These are phyloP conservation scores for Cladosporium sp. DNA, from an alignment of 2,329 filamentous ascomycete genomes.

Conservation along the genomic window DNA sequence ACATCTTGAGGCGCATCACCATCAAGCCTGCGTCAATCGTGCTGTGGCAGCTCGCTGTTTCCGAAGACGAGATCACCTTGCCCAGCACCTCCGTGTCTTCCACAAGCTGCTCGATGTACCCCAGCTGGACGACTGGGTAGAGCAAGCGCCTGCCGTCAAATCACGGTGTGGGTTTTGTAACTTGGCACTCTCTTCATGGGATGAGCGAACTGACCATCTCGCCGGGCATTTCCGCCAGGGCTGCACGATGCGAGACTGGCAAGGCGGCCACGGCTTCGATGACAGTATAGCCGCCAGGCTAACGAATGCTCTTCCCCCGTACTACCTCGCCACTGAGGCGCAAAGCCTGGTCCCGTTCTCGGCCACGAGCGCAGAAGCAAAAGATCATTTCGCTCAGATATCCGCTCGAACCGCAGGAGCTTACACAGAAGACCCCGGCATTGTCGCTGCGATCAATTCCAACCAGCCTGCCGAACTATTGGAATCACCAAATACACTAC, in stretches of 20 bases:
- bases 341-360: conserved; percentile 12
- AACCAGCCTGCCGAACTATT: neutral
- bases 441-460: neutral
- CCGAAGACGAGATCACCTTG: conserved; percentile 14
- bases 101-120: conserved; percentile 1
- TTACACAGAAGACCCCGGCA: neutral
- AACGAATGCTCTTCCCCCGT: conserved; percentile 15
- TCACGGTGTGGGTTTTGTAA: conserved; percentile 17
- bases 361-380: conserved; percentile 11
- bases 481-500: neutral
- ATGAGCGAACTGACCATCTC: conserved; percentile 12
- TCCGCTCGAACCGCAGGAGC: neutral
- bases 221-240: conserved; percentile 13
- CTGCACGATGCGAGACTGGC: conserved; percentile 11
- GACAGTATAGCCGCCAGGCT: conserved; percentile 4
- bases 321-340: conserved; percentile 8
- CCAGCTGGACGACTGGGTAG: neutral
- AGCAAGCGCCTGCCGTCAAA: neutral
- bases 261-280: conserved; percentile 13
- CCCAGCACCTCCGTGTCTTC: conserved; percentile 15
- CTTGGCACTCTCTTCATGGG: conserved; percentile 4
- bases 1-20: conserved; percentile 7
- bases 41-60: conserved; percentile 3
- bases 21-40: conserved; percentile 3
- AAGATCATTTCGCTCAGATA: conserved; percentile 11